These are phyloP conservation scores for Coemansia sp. DNA, from an alignment of 192 early-diverging fungal species.

Conservation along the genomic window DNA sequence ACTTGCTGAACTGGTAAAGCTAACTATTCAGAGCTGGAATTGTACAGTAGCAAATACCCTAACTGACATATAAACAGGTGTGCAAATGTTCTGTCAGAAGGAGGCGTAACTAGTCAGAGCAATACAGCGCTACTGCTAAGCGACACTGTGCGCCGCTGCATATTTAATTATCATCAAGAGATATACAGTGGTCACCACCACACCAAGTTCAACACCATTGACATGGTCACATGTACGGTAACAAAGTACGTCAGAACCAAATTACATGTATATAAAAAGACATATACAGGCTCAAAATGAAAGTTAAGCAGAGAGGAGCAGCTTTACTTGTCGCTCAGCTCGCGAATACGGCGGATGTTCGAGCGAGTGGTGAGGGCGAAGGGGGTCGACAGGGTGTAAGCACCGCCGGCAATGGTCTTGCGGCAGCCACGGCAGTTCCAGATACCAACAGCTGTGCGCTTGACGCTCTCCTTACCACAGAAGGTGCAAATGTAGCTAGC, in stretches of 20 bases:
- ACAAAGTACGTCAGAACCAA: neutral
- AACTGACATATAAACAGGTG: neutral
- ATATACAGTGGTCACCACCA: neutral
- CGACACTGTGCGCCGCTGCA: neutral
- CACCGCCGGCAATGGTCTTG: slow-evolving; percentile 95
- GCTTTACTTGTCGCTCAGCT: slow-evolving; percentile 84
- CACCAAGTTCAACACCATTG: neutral
- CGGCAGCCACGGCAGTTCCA: slow-evolving; percentile 97
- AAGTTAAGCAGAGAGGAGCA: slow-evolving; percentile 1
- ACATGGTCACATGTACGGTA: neutral
- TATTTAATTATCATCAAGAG: neutral
- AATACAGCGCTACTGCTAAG: slow-evolving; percentile 1
- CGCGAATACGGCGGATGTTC: slow-evolving; percentile 97
- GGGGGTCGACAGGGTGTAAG: slow-evolving; percentile 87
- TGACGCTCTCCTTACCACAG: slow-evolving; percentile 98
- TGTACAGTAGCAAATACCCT: neutral
- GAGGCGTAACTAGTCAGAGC: neutral
- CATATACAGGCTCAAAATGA: neutral
- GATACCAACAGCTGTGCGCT: slow-evolving; percentile 95
- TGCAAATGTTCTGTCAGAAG: neutral
- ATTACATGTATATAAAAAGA: slow-evolving; percentile 4
- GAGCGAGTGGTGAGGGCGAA: slow-evolving; percentile 89
- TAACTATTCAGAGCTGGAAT: neutral
- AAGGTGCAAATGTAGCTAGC: slow-evolving; percentile 99
- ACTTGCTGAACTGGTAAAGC: neutral